phyloP scores from a whole-genome alignment of 75 land plant species.

The Gnetum montanum region DNA sequence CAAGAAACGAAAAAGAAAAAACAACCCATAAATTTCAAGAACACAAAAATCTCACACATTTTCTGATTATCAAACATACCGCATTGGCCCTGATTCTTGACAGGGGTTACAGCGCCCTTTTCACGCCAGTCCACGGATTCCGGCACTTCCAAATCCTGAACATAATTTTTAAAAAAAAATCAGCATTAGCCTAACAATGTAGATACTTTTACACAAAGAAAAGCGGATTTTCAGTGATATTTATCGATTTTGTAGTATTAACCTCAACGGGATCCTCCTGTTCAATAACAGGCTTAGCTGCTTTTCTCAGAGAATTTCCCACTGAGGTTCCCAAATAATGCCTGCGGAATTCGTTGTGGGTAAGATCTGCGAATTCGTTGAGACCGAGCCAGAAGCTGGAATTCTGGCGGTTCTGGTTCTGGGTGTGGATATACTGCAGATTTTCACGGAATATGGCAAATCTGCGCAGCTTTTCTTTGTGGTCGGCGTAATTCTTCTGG shows the following conservation, averaged over 20 bases:
- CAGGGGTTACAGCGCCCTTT: slow-evolving; percentile 40
- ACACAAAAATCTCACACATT: no score
- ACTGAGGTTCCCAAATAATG: slow-evolving; percentile 37
- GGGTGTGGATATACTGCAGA: slow-evolving; percentile 27
- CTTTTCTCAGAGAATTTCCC: no score
- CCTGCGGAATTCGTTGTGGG: slow-evolving; percentile 46
- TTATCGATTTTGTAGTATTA: not conserved
- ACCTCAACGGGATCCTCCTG: no score
- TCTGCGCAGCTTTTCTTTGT: slow-evolving; percentile 30
- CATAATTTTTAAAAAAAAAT: no score
- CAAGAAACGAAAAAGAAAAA: not conserved
- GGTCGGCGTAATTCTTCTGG: slow-evolving; percentile 13
- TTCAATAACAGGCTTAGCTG: no score
- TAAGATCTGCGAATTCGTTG: slow-evolving; percentile 49
- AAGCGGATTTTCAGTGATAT: no score
- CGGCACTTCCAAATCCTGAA: no score
- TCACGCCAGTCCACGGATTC: slow-evolving; percentile 39
- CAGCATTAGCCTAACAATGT: no score
- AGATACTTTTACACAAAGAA: no score
- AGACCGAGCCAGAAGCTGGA: slow-evolving; percentile 42
- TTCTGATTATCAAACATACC: no score
- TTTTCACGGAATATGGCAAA: slow-evolving; percentile 52
- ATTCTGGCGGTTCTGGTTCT: slow-evolving; percentile 25
- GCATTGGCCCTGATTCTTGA: slow-evolving; percentile 54
- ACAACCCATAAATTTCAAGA: no score